phyloP scores from a whole-genome alignment of 2,329 filamentous ascomycete species.

The Aureobasidium uvarum region DNA sequence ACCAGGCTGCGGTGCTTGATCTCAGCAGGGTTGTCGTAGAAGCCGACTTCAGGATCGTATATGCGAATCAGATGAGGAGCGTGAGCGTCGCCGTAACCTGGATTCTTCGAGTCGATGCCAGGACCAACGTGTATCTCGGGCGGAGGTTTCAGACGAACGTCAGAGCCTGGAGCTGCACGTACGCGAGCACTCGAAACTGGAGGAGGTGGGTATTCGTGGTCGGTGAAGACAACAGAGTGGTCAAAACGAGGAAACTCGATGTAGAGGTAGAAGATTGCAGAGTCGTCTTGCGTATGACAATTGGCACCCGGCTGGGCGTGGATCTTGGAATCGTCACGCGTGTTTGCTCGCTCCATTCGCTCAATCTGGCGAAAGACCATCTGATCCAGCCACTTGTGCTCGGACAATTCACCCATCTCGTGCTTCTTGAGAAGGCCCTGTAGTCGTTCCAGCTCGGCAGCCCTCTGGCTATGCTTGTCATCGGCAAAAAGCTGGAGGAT shows the following conservation, averaged over 20 bases:
- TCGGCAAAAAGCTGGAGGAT: slow-evolving; percentile 60
- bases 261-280: slow-evolving; percentile 75
- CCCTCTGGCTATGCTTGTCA: slow-evolving; percentile 38
- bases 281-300: slow-evolving; percentile 47
- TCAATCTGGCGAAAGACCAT: slow-evolving; percentile 89
- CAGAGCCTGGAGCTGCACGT: slow-evolving; percentile 58
- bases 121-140: slow-evolving; percentile 89
- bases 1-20: slow-evolving; percentile 91
- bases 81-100: slow-evolving; percentile 49
- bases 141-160: slow-evolving; percentile 71
- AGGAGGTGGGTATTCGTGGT: slow-evolving; percentile 85
- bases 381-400: slow-evolving; percentile 93
- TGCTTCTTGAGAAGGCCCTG: slow-evolving; percentile 94
- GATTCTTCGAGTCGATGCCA: slow-evolving; percentile 64
- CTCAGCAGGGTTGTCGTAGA: slow-evolving; percentile 88
- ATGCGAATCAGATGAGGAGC: slow-evolving; percentile 71
- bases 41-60: slow-evolving; percentile 90
- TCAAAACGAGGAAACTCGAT: slow-evolving; percentile 93
- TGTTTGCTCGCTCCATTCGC: slow-evolving; percentile 53
- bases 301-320: slow-evolving; percentile 30
- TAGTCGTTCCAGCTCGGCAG: slow-evolving; percentile 80
- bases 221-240: slow-evolving; percentile 91
- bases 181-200: slow-evolving; percentile 70
- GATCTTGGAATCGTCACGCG: slow-evolving; percentile 38
- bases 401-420: slow-evolving; percentile 92